Evolutionary conservation across 2,329 filamentous ascomycete species (phyloP).

Genomic region (Epicoccum sorghinum): DNA sequence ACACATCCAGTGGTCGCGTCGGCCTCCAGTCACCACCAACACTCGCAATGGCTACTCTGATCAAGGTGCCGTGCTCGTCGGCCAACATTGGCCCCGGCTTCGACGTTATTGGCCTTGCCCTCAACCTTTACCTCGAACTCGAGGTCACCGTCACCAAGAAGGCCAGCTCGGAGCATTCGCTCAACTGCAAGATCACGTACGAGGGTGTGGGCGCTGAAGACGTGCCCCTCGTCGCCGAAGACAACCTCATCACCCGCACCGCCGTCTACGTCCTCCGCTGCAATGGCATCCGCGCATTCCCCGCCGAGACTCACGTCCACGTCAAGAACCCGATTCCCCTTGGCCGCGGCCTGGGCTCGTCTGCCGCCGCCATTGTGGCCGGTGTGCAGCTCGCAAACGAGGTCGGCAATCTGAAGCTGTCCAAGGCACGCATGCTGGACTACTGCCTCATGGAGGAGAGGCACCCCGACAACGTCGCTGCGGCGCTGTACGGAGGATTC

Average conservation of each 20-base stretch:
- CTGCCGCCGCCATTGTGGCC: constrained; percentile 91
- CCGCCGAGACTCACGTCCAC: constrained; percentile 82
- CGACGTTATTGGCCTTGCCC: constrained; percentile 93
- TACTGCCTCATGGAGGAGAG: constrained; percentile 92
- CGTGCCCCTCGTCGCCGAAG: constrained; percentile 82
- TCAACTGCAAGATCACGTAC: constrained; percentile 91
- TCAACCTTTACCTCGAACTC: constrained; percentile 93
- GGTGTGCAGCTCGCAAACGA: constrained; percentile 93
- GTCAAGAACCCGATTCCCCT: constrained; percentile 95
- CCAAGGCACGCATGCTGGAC: constrained; percentile 84
- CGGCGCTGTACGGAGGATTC: constrained; percentile 93
- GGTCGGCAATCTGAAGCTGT: constrained; percentile 78
- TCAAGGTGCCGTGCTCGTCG: constrained; percentile 89
- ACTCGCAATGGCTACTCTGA: constrained; percentile 56
- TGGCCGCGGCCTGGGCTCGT: constrained; percentile 90
- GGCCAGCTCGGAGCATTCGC: constrained; percentile 62
- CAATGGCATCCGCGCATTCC: constrained; percentile 85
- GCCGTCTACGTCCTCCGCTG: constrained; percentile 94
- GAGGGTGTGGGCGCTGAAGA: constrained; percentile 80
- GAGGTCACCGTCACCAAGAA: constrained; percentile 71
- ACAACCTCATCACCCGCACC: constrained; percentile 91
- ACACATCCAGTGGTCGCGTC: constrained; percentile 6
- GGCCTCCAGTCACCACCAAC: constrained; percentile 7
- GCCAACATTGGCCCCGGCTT: constrained; percentile 97
- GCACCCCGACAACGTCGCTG: constrained; percentile 70